Conservation (phyloP, 2,329 filamentous ascomycete genomes). For the Calonectria henricotiae region DNA sequence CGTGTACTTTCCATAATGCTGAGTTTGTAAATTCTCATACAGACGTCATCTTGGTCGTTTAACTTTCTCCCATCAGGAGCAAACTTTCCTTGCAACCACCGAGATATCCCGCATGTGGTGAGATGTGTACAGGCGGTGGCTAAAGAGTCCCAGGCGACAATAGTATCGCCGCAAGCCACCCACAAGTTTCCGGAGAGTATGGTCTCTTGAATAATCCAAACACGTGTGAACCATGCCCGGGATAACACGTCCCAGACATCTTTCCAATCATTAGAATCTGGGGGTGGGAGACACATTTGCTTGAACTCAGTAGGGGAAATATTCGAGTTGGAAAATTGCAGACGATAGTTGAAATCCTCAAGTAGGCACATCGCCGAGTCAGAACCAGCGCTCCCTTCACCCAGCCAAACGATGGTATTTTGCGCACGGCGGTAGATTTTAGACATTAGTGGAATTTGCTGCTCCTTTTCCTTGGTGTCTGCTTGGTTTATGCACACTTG, state of each 20-base stretch:
- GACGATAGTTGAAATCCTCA: not conserved
- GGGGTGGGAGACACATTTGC: not conserved
- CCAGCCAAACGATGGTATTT: conserved; percentile 1
- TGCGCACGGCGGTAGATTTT: not conserved
- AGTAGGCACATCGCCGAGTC: not conserved
- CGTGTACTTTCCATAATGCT: not conserved
- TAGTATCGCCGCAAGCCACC: not conserved
- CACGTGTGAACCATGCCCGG: not conserved
- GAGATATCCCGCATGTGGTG: not conserved
- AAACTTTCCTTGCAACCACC: not conserved
- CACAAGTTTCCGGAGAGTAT: not conserved
- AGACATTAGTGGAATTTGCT: conserved; percentile 4
- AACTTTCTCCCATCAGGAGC: not conserved
- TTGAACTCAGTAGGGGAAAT: not conserved
- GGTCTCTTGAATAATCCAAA: conserved; percentile 9
- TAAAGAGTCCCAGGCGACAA: not conserved
- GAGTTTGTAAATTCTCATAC: not conserved
- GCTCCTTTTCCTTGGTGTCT: not conserved
- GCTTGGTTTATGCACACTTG: not conserved
- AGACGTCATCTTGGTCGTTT: not conserved
- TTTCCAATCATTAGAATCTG: not conserved
- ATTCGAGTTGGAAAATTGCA: not conserved
- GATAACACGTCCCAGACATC: not conserved
- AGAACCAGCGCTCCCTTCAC: not conserved
- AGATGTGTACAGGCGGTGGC: not conserved